phyloP scores from a whole-genome alignment of 2,329 filamentous ascomycete species.

The Claviceps lovelessii region DNA sequence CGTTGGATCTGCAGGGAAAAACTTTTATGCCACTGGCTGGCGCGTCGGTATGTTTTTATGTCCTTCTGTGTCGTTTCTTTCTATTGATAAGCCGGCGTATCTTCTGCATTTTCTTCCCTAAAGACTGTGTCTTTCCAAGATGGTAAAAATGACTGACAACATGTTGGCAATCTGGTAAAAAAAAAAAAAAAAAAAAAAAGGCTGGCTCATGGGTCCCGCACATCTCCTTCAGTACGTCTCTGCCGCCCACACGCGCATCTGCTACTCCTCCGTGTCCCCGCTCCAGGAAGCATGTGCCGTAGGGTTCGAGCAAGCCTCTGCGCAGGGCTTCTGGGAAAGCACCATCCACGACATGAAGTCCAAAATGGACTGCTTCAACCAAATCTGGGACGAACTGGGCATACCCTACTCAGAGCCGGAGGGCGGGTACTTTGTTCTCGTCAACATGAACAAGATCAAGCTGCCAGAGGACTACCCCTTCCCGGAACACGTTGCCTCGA shows the following conservation, averaged over 20 bases:
- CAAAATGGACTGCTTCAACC: conserved; percentile 79
- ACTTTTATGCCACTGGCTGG: conserved; percentile 97
- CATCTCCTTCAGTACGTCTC: conserved; percentile 83
- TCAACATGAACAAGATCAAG: conserved; percentile 79
- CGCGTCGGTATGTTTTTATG: conserved; percentile 45
- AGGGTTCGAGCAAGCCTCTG: conserved; percentile 81
- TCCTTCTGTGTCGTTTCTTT: neutral
- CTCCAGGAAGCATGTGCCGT: conserved; percentile 89
- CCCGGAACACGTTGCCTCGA: conserved; percentile 70
- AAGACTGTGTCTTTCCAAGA: neutral
- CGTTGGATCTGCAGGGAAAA: conserved; percentile 92
- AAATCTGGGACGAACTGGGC: conserved; percentile 60
- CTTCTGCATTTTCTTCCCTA: neutral
- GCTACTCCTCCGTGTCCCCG: conserved; percentile 85
- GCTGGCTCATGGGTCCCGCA: conserved; percentile 82
- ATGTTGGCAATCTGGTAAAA: neutral
- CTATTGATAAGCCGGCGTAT: neutral
- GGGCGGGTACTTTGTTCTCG: conserved; percentile 93
- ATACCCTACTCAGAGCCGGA: conserved; percentile 83
- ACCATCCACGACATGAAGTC: conserved; percentile 75
- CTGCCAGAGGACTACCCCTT: conserved; percentile 76
- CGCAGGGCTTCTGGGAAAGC: conserved; percentile 73
- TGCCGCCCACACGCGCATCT: conserved; percentile 89
- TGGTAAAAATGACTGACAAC: neutral
- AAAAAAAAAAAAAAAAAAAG: conserved; percentile 15